Percentiles rank a stretch among this genome's conserved stretches.
Evolutionary conservation across 345 rosid genomes (phyloP).

Genomic region (Camelina hispida): DNA sequence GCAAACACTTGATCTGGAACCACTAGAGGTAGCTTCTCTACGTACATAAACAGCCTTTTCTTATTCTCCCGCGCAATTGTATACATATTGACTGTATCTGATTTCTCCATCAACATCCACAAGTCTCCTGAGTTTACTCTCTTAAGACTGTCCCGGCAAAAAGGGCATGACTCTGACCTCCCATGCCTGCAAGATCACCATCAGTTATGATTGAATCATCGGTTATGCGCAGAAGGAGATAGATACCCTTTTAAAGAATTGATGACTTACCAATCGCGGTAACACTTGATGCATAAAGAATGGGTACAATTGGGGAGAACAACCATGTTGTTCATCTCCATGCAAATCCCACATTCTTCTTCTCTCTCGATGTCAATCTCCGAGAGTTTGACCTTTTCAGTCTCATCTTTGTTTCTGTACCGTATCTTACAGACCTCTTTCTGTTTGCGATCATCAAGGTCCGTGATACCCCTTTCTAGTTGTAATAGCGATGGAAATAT

Average conservation of each 20-base stretch:
- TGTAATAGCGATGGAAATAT: slow-evolving; percentile 85
- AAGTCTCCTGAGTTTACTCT: slow-evolving; percentile 70
- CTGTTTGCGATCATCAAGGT: slow-evolving; percentile 79
- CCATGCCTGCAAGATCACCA: slow-evolving; percentile 55
- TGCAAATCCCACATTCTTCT: slow-evolving; percentile 82
- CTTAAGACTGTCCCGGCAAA: slow-evolving; percentile 73
- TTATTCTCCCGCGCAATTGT: slow-evolving; percentile 54
- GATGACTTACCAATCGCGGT: slow-evolving; percentile 61
- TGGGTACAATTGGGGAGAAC: slow-evolving; percentile 80
- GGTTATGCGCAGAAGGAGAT: not conserved
- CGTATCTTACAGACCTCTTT: slow-evolving; percentile 58
- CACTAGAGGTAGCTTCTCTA: slow-evolving; percentile 70
- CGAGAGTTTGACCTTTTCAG: slow-evolving; percentile 52
- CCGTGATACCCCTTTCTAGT: slow-evolving; percentile 74
- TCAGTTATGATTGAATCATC: not conserved
- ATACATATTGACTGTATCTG: slow-evolving; percentile 54
- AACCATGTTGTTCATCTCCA: slow-evolving; percentile 69
- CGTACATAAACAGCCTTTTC: slow-evolving; percentile 68
- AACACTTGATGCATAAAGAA: slow-evolving; percentile 75
- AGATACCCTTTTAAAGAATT: not conserved
- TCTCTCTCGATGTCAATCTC: slow-evolving; percentile 67
- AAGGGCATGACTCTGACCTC: slow-evolving; percentile 85
- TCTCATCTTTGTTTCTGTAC: slow-evolving; percentile 65
- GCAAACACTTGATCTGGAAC: slow-evolving; percentile 58
- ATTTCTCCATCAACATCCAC: slow-evolving; percentile 66